Conservation (phyloP, 1,284 basidiomycete genomes). For the Nidula niveotomentosa region DNA sequence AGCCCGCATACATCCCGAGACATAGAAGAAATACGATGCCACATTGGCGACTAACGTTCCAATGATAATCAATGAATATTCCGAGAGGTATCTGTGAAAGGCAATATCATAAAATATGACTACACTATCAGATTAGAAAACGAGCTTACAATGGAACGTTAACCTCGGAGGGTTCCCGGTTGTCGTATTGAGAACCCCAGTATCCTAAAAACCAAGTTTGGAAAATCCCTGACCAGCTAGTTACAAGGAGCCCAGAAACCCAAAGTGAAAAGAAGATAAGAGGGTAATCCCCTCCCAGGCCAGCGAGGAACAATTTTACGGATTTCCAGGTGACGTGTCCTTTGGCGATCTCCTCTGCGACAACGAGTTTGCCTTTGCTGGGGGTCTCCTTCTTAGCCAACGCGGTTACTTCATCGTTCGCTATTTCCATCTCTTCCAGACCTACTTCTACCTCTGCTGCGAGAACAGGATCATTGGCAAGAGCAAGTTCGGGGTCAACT, state of each 20-base stretch:
- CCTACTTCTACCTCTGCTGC: slow-evolving; percentile 37
- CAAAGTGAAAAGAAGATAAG: slow-evolving; percentile 19
- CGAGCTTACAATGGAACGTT: background rate
- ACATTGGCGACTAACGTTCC: slow-evolving; percentile 16
- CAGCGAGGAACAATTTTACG: slow-evolving; percentile 33
- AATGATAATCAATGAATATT: slow-evolving; percentile 18
- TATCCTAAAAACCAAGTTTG: background rate
- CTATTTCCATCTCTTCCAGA: slow-evolving; percentile 35
- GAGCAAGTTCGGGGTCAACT: slow-evolving; percentile 36
- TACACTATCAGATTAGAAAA: background rate
- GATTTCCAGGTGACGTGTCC: slow-evolving; percentile 51
- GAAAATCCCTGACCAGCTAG: background rate
- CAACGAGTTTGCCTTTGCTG: slow-evolving; percentile 46
- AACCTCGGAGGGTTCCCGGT: background rate
- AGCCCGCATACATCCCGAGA: slow-evolving; percentile 36
- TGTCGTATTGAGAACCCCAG: background rate
- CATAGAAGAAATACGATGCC: slow-evolving; percentile 26
- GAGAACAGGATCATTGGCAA: slow-evolving; percentile 28
- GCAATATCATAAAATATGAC: background rate
- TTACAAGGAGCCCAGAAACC: background rate
- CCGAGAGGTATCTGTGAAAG: background rate
- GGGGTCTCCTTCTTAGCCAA: slow-evolving; percentile 8
- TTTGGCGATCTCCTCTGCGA: slow-evolving; percentile 59
- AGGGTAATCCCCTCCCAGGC: slow-evolving; percentile 33
- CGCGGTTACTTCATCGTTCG: slow-evolving; percentile 31